These are phyloP conservation scores for Cyphellophora attinorum DNA, from an alignment of 2,329 filamentous ascomycete species.

Conservation along the genomic window DNA sequence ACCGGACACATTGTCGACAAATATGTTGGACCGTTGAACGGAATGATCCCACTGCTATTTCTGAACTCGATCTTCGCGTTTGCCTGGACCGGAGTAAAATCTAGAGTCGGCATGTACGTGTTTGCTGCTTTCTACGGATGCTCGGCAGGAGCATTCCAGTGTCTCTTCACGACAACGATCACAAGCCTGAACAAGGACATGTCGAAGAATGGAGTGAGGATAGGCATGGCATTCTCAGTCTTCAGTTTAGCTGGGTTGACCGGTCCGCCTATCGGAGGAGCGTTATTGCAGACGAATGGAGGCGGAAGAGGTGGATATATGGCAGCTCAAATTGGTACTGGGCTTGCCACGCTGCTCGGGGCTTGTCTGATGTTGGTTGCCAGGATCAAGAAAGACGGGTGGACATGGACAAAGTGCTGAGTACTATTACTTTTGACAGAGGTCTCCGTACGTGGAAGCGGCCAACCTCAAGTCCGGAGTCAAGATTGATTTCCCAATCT, in stretches of 20 bases:
- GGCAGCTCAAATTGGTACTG: constrained; percentile 31
- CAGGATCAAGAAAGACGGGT: constrained; percentile 29
- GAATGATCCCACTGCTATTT: constrained; percentile 44
- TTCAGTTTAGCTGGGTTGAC: constrained; percentile 41
- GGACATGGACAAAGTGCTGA: constrained; percentile 24
- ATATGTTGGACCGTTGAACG: constrained; percentile 50
- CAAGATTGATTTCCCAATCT: no score
- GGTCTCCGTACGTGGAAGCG: no score
- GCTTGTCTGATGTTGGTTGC: constrained; percentile 33
- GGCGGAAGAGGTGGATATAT: constrained; percentile 23
- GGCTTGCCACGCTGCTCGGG: constrained; percentile 44
- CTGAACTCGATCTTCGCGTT: constrained; percentile 35
- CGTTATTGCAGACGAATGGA: constrained; percentile 35
- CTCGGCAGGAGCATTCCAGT: constrained; percentile 54
- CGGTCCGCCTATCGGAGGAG: constrained; percentile 47
- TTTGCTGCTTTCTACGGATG: constrained; percentile 59
- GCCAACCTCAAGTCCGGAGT: no score
- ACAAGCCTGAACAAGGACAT: constrained; percentile 45
- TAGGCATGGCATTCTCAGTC: constrained; percentile 49
- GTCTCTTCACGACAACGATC: constrained; percentile 55
- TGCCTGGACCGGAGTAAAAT: constrained; percentile 50
- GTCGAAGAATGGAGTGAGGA: constrained; percentile 44
- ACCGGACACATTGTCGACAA: constrained; percentile 48
- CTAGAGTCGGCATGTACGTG: constrained; percentile 44
- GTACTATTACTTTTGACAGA: no score